Percentiles rank a stretch among this genome's conserved stretches.
These are phyloP conservation scores for Pichia kudriavzevii DNA, from an alignment of 1,139 yeast genomes.

Conservation along the genomic window DNA sequence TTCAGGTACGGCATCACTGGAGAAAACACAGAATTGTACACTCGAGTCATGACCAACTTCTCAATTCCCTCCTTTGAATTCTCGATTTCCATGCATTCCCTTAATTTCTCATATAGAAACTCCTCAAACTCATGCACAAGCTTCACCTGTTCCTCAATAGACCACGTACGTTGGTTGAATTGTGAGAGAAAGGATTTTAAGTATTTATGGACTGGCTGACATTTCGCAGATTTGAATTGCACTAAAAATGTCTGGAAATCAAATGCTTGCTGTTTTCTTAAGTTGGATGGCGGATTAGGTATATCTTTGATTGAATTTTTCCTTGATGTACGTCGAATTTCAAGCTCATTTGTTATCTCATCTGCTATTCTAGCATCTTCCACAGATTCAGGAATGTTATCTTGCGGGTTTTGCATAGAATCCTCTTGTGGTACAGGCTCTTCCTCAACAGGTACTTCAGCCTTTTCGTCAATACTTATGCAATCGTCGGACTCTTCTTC, in stretches of 20 bases:
- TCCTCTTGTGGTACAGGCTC: too few species aligned
- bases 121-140: slow-evolving; percentile 64
- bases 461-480: too few species aligned
- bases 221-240: slow-evolving; percentile 63
- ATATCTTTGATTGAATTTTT: slow-evolving; percentile 14
- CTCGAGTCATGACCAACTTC: slow-evolving; percentile 81
- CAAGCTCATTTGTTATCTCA: too few species aligned
- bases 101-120: slow-evolving; percentile 63
- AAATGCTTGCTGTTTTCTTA: slow-evolving; percentile 36
- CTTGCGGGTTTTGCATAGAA: too few species aligned
- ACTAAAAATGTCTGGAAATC: slow-evolving; percentile 77
- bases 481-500: too few species aligned
- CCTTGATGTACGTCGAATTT: slow-evolving; percentile 1
- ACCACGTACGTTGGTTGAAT: slow-evolving; percentile 66
- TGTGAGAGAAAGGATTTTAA: slow-evolving; percentile 73
- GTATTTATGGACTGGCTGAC: slow-evolving; percentile 86
- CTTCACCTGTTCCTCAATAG: slow-evolving; percentile 69
- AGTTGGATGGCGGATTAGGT: slow-evolving; percentile 23
- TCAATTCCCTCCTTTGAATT: slow-evolving; percentile 90
- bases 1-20: slow-evolving; percentile 53
- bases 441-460: too few species aligned
- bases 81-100: slow-evolving; percentile 46
- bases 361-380: too few species aligned
- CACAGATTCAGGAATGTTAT: too few species aligned
- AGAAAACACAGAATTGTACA: slow-evolving; percentile 72